Evolutionary conservation across 768 basidiomycete species (phyloP).

Genomic region (Suillus fuscotomentosus): DNA sequence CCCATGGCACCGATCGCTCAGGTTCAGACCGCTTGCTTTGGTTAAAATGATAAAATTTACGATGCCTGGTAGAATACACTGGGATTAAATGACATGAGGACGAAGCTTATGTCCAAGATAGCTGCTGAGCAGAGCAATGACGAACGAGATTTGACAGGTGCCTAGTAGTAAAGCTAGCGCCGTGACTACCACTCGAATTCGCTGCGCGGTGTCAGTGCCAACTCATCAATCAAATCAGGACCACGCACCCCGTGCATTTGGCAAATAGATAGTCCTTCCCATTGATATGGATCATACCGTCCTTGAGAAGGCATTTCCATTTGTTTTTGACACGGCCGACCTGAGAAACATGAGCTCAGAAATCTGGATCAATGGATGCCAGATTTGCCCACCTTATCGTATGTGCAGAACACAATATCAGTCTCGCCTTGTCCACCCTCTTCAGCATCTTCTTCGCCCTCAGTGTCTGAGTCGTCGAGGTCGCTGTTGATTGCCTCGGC

Average conservation of each 20-base stretch:
- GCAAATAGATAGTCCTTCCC: conserved; percentile 97
- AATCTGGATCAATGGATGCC: neutral
- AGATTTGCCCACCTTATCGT: conserved; percentile 77
- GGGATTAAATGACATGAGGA: neutral
- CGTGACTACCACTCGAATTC: conserved; percentile 45
- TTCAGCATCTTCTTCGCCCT: conserved; percentile 80
- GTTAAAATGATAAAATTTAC: neutral
- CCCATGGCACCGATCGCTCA: neutral
- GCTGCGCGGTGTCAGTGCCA: conserved; percentile 20
- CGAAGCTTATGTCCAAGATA: neutral
- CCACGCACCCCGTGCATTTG: conserved; percentile 89
- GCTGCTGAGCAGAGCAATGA: neutral
- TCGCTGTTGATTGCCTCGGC: conserved; percentile 95
- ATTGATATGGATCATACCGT: conserved; percentile 96
- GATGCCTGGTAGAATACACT: conserved; percentile 20
- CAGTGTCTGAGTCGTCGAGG: conserved; percentile 91
- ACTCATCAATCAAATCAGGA: neutral
- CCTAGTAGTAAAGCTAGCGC: neutral
- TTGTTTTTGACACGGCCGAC: conserved; percentile 99
- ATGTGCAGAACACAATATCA: conserved; percentile 97
- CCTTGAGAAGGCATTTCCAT: conserved; percentile 98
- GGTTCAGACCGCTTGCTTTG: neutral
- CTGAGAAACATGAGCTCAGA: conserved; percentile 38
- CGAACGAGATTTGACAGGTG: neutral
- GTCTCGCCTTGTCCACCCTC: conserved; percentile 71